These are phyloP conservation scores for Cadophora luteo-olivacea DNA, from an alignment of 2,329 filamentous ascomycete species.

Conservation along the genomic window DNA sequence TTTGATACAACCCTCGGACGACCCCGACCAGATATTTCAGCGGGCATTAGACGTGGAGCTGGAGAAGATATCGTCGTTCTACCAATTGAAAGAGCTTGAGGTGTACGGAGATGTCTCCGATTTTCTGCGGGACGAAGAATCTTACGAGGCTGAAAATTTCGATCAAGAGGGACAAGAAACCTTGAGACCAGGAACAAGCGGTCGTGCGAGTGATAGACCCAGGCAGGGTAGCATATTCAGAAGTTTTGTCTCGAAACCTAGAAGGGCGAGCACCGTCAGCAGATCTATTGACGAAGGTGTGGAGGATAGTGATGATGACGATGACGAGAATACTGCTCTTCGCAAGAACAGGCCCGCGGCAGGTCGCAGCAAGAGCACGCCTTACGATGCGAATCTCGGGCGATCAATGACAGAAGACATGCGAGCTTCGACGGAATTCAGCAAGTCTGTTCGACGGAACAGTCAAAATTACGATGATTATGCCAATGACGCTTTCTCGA, in stretches of 20 bases:
- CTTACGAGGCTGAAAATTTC: slow-evolving; percentile 54
- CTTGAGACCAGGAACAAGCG: slow-evolving; percentile 51
- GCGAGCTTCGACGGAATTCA: slow-evolving; percentile 67
- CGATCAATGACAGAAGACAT: slow-evolving; percentile 55
- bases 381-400: slow-evolving; percentile 33
- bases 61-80: slow-evolving; percentile 94
- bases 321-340: slow-evolving; percentile 62
- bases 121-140: slow-evolving; percentile 77
- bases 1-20: slow-evolving; percentile 70
- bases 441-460: slow-evolving; percentile 61
- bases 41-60: slow-evolving; percentile 86
- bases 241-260: slow-evolving; percentile 52
- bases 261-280: slow-evolving; percentile 53
- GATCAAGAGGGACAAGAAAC: slow-evolving; percentile 44
- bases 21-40: slow-evolving; percentile 83
- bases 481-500: slow-evolving; percentile 74
- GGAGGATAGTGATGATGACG: slow-evolving; percentile 71
- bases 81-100: slow-evolving; percentile 86
- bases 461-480: slow-evolving; percentile 79
- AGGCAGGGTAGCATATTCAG: slow-evolving; percentile 59
- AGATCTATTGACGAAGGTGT: slow-evolving; percentile 60
- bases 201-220: slow-evolving; percentile 50
- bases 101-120: slow-evolving; percentile 81
- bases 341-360: slow-evolving; percentile 44
- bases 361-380: slow-evolving; percentile 44